phyloP scores from a whole-genome alignment of 2,329 filamentous ascomycete species.

The Stachybotrys elegans region DNA sequence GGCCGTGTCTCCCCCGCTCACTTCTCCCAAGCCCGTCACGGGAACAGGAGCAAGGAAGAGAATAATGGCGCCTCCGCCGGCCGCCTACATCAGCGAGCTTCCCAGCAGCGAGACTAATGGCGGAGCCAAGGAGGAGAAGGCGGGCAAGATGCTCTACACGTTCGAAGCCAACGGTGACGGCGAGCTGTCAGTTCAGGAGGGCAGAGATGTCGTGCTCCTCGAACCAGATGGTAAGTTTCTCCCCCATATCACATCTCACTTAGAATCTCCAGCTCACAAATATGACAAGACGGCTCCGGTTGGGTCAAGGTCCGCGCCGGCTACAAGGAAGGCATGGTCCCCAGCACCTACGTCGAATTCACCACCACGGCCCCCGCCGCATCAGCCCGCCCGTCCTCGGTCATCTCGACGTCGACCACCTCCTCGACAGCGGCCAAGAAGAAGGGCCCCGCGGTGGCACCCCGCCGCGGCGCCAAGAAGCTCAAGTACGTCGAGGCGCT shows the following conservation, averaged over 20 bases:
- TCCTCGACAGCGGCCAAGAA: conserved; percentile 56
- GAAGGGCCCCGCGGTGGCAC: conserved; percentile 87
- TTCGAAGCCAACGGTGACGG: conserved; percentile 79
- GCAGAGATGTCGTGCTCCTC: conserved; percentile 69
- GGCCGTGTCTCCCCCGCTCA: conserved; percentile 6
- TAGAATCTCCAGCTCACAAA: background rate
- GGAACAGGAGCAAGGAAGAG: conserved; percentile 52
- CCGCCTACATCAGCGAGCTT: conserved; percentile 69
- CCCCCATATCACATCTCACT: conserved; percentile 1
- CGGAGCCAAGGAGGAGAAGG: conserved; percentile 40
- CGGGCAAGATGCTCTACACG: conserved; percentile 82
- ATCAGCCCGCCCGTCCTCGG: conserved; percentile 62
- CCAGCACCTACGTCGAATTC: conserved; percentile 76
- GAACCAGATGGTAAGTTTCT: conserved; percentile 77
- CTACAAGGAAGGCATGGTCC: conserved; percentile 77
- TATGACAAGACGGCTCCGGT: conserved; percentile 71
- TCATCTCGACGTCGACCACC: conserved; percentile 65
- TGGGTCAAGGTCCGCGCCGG: conserved; percentile 83
- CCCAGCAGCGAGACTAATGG: conserved; percentile 48
- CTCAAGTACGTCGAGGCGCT: conserved; percentile 88
- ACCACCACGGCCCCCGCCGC: conserved; percentile 40
- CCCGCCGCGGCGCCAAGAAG: conserved; percentile 86
- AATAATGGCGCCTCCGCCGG: conserved; percentile 81
- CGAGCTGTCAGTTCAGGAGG: conserved; percentile 76
- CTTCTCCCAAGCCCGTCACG: conserved; percentile 22